Conservation (phyloP, 306 rosid species). For the Alnus glutinosa region DNA sequence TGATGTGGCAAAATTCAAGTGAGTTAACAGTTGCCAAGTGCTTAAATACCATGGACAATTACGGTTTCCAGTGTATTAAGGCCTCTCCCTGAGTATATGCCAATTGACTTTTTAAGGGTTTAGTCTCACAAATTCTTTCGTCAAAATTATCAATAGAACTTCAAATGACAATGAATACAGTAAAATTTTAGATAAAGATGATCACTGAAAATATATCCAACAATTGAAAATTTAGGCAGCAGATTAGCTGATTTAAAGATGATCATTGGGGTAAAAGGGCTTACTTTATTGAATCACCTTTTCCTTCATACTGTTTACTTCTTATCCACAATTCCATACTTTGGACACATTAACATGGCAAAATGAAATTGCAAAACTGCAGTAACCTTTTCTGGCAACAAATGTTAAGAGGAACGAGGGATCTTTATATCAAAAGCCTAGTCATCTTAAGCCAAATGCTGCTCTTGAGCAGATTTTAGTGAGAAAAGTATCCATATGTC, state of each 20-base stretch:
- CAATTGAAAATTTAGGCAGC: neutral
- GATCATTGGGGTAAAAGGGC: neutral
- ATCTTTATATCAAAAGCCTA: neutral
- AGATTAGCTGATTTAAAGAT: neutral
- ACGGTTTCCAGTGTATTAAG: neutral
- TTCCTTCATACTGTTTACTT: neutral
- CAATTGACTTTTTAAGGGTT: neutral
- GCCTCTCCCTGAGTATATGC: neutral
- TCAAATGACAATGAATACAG: neutral
- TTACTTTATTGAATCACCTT: neutral
- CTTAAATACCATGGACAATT: neutral
- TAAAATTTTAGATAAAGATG: neutral
- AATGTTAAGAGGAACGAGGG: neutral
- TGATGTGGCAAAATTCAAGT: neutral
- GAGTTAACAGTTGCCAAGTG: neutral
- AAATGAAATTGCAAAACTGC: neutral
- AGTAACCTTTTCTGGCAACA: neutral
- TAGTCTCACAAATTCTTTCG: neutral
- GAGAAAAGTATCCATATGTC: neutral
- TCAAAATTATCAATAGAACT: constrained; percentile 1
- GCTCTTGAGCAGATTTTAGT: neutral
- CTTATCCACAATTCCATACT: neutral
- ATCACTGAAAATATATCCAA: neutral
- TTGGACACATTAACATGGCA: neutral
- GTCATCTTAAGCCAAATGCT: neutral